These are phyloP conservation scores for Aspergillus ruber DNA, from an alignment of 2,329 filamentous ascomycete genomes.

Conservation along the genomic window DNA sequence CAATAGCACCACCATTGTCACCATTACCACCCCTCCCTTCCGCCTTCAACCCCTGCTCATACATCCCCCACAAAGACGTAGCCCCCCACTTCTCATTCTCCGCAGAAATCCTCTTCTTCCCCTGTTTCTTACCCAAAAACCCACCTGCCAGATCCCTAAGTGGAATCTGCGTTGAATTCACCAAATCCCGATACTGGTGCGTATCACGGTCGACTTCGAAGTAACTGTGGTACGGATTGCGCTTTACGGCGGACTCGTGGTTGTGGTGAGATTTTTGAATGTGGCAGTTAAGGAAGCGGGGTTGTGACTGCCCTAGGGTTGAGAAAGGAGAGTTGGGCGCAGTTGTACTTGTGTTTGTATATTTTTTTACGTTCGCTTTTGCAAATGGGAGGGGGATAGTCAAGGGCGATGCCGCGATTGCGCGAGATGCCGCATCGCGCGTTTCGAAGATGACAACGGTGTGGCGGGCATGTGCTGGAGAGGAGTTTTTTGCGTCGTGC, in stretches of 20 bases:
- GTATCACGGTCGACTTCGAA: slow-evolving; percentile 19
- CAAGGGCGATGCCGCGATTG: slow-evolving; percentile 28
- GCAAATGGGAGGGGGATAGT: slow-evolving; percentile 13
- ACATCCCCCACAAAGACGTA: slow-evolving; percentile 19
- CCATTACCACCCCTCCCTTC: slow-evolving; percentile 2
- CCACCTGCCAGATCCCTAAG: slow-evolving; percentile 26
- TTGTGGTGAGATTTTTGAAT: slow-evolving; percentile 23
- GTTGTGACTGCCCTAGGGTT: neutral
- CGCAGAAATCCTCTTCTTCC: slow-evolving; percentile 13
- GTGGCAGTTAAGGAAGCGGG: slow-evolving; percentile 16
- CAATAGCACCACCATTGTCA: too few relatives aligned
- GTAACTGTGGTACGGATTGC: slow-evolving; percentile 27
- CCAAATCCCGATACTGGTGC: slow-evolving; percentile 24
- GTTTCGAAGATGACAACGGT: slow-evolving; percentile 33
- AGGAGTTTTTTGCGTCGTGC: slow-evolving; percentile 26
- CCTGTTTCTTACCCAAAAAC: slow-evolving; percentile 20
- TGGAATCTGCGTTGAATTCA: slow-evolving; percentile 17
- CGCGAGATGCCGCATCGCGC: slow-evolving; percentile 25
- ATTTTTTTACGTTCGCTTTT: neutral
- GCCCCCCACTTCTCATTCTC: slow-evolving; percentile 20
- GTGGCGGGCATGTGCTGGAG: slow-evolving; percentile 11
- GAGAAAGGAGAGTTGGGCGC: neutral
- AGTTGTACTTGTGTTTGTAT: neutral
- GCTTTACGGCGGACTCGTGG: slow-evolving; percentile 19
- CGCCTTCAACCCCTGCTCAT: slow-evolving; percentile 13